Conservation (phyloP, 202 grass and related monocot species). For the Cymbopogon flexuosus region DNA sequence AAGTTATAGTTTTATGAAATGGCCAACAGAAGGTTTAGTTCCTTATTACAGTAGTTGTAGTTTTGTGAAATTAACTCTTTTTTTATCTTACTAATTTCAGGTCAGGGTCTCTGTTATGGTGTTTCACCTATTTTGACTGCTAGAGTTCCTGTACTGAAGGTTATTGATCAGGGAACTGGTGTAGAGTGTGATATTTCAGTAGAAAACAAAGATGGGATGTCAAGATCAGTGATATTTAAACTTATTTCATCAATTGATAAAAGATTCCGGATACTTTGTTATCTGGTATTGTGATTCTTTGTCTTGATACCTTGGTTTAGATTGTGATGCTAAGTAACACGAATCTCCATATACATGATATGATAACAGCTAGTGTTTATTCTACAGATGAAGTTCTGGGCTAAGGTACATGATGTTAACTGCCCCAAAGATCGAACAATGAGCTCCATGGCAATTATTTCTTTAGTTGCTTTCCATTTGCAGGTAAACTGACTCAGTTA, state of each 20-base stretch:
- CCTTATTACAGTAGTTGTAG: neutral
- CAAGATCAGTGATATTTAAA: constrained; percentile 69
- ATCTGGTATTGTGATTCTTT: constrained; percentile 66
- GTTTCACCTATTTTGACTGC: constrained; percentile 62
- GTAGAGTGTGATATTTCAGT: constrained; percentile 92
- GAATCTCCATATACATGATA: constrained; percentile 5
- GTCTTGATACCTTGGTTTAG: constrained; percentile 16
- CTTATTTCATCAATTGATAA: constrained; percentile 73
- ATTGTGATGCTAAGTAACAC: constrained; percentile 19
- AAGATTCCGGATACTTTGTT: constrained; percentile 83
- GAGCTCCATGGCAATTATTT: constrained; percentile 90
- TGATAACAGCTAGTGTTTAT: constrained; percentile 23
- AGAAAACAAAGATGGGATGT: constrained; percentile 95
- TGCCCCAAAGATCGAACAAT: constrained; percentile 80
- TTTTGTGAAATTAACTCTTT: neutral
- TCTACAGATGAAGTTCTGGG: constrained; percentile 91
- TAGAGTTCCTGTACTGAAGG: constrained; percentile 87
- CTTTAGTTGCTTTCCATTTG: constrained; percentile 97
- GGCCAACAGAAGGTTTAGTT: neutral
- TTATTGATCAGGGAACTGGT: constrained; percentile 65
- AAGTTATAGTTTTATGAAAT: neutral
- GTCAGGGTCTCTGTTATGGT: constrained; percentile 47
- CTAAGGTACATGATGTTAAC: constrained; percentile 66
- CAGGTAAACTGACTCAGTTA: constrained; percentile 55
- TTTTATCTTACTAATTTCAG: constrained; percentile 43